Percentiles rank a stretch among this genome's conserved stretches.
Evolutionary conservation across 2,329 filamentous ascomycete species (phyloP).

Genomic region (Cercospora sojina): DNA sequence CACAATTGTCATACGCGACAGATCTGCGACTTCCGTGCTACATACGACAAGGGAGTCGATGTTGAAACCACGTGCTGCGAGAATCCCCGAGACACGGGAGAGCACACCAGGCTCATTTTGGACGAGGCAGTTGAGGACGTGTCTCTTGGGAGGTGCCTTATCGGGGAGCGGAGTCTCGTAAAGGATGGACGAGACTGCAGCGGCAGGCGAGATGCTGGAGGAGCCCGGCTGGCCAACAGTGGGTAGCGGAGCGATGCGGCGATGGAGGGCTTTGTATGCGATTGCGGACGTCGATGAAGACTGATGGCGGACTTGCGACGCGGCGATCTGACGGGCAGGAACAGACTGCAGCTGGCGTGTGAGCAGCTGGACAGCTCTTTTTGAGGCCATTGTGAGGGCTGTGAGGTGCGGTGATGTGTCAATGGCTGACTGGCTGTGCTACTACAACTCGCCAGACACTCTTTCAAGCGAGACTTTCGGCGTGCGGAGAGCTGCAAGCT

Average conservation of each 20-base stretch:
- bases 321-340: constrained; percentile 20
- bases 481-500: neutral
- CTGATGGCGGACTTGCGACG: constrained; percentile 38
- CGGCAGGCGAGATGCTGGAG: constrained; percentile 77
- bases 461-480: neutral
- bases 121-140: constrained; percentile 96
- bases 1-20: constrained; percentile 98
- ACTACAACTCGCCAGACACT: neutral
- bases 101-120: constrained; percentile 98
- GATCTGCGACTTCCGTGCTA: constrained; percentile 93
- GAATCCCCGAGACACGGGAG: constrained; percentile 91
- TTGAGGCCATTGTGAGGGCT: constrained; percentile 36
- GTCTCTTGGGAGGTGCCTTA: constrained; percentile 80
- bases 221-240: constrained; percentile 54
- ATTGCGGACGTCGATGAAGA: constrained; percentile 75
- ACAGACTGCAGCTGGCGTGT: constrained; percentile 22
- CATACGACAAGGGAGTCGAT: constrained; percentile 98
- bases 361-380: constrained; percentile 33
- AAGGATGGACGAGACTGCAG: constrained; percentile 95
- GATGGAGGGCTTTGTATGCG: constrained; percentile 94
- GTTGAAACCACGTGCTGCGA: constrained; percentile 96
- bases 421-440: constrained; percentile 4
- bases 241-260: constrained; percentile 81
- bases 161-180: constrained; percentile 94
- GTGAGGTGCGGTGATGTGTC: neutral